Evolutionary conservation across 2,329 filamentous ascomycete species (phyloP), one percentile per base, ranked within the genome.

Genomic region (Metarhizium sp.): DNA sequence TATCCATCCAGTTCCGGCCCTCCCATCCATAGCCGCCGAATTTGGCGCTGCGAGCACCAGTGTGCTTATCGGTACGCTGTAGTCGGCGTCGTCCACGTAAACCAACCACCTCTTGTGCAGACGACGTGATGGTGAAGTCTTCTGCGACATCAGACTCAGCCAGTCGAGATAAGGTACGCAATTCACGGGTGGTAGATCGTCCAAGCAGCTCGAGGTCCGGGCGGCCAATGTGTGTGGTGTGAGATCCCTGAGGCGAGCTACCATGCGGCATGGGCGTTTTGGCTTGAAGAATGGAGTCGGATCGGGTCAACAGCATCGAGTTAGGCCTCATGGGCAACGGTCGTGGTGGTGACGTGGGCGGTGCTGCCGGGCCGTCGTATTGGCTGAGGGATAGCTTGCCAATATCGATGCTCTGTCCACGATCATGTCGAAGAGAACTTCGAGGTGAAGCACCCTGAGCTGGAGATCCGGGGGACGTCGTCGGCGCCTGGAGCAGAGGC

Each of bases 1-100:
- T 94, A 70, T 99, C 94, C 92, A 99, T 99, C 94, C 94, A 99
- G 68, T 92, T 95, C 51, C 88, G 83, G 20, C 86, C 85, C 59
- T 89, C 84, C 86, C 91, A 94, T 51, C 84, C 81, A 61, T 86
- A 90, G 30, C 72, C 77, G 55, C 74, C 75, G 6, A 65, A 69
- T 59, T 76, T 75, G 59, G 78, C 73, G 47, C 77, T 72, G 25
- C 75, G 74, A 29, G 69, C 71, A 30, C 72, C 73, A 40, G 73
- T 71, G 18, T 73, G 73, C 61, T 79, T 83, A 59, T 81, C 81
- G 30, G 81, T 80, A 59, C 90, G 80, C 70, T 96, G 94, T 53
- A 99, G 73, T 62, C 85, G 86, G 59, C 92, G 81, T 52, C 95
- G 84, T 20, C 94, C 92, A 60, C 90, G 86, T 46, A 99, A 75